Evolutionary conservation across 805 yeast genomes (phyloP).

Genomic region (Crinitomyces ghanaensis): DNA sequence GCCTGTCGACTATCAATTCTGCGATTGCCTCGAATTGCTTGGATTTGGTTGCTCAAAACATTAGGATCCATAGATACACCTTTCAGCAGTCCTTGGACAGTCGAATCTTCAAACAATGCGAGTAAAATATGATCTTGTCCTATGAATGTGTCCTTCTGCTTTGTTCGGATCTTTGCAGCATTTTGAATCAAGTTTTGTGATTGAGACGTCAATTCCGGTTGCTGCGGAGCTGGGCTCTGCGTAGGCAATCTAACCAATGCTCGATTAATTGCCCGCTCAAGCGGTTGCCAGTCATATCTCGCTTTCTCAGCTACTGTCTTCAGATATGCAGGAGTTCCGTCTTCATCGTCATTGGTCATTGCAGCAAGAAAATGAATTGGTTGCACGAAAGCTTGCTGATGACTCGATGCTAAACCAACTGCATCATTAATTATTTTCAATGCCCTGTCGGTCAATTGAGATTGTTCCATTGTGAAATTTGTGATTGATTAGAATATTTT

Average conservation of each 20-base stretch:
- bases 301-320: constrained; percentile 78
- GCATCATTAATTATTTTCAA: constrained; percentile 70
- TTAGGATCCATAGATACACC: constrained; percentile 49
- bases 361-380: constrained; percentile 94
- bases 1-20: constrained; percentile 90
- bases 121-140: constrained; percentile 91
- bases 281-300: constrained; percentile 72
- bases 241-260: constrained; percentile 75
- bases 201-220: constrained; percentile 63
- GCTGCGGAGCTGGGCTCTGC: constrained; percentile 82
- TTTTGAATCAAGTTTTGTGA: constrained; percentile 61
- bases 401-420: constrained; percentile 70
- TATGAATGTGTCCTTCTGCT: constrained; percentile 81
- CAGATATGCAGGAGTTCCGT: constrained; percentile 48
- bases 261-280: constrained; percentile 71
- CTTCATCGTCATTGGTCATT: constrained; percentile 57
- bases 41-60: constrained; percentile 63
- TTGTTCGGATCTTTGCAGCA: constrained; percentile 67
- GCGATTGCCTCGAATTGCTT: constrained; percentile 76
- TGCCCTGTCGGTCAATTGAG: constrained; percentile 88
- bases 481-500: too few relatives aligned
- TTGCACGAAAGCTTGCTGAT: constrained; percentile 66
- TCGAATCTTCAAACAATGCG: constrained; percentile 70
- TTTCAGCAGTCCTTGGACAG: constrained; percentile 60
- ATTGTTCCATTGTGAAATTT: constrained; percentile 2